phyloP scores from a whole-genome alignment of 768 basidiomycete genomes.

The Termitomyces sp. region DNA sequence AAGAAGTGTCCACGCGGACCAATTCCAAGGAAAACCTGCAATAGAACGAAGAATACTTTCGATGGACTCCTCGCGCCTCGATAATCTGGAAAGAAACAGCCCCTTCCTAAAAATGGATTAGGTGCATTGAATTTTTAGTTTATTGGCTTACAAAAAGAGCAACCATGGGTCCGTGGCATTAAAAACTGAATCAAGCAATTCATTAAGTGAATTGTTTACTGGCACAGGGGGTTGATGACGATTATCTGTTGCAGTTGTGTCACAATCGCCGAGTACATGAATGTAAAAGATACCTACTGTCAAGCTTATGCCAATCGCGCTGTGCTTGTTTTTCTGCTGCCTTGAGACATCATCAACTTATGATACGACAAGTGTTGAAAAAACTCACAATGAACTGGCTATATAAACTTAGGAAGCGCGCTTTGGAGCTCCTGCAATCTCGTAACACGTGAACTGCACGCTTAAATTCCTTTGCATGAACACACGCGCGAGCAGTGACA shows the following conservation, averaged over 20 bases:
- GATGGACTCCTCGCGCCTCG: slow-evolving; percentile 80
- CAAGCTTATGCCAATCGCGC: slow-evolving; percentile 79
- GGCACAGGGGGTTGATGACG: slow-evolving; percentile 65
- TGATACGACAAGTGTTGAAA: slow-evolving; percentile 3
- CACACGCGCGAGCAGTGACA: slow-evolving; percentile 63
- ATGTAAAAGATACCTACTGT: slow-evolving; percentile 43
- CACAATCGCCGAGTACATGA: not conserved
- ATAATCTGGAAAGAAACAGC: slow-evolving; percentile 73
- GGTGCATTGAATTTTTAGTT: not conserved
- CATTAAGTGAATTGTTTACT: slow-evolving; percentile 50
- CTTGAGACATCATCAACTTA: slow-evolving; percentile 30
- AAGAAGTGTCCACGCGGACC: slow-evolving; percentile 89
- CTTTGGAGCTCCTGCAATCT: slow-evolving; percentile 63
- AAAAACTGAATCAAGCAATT: slow-evolving; percentile 55
- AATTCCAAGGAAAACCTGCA: slow-evolving; percentile 82
- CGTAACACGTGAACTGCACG: slow-evolving; percentile 63
- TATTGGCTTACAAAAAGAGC: slow-evolving; percentile 63
- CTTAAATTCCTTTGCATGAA: slow-evolving; percentile 73
- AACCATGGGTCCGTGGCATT: slow-evolving; percentile 72
- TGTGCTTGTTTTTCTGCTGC: slow-evolving; percentile 78
- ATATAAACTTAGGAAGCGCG: slow-evolving; percentile 74
- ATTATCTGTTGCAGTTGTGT: slow-evolving; percentile 39
- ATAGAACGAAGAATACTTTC: slow-evolving; percentile 76
- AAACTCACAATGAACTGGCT: slow-evolving; percentile 77
- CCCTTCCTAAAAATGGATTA: slow-evolving; percentile 53